Conservation (phyloP, 345 rosid species). For the Litchi chinensis region DNA sequence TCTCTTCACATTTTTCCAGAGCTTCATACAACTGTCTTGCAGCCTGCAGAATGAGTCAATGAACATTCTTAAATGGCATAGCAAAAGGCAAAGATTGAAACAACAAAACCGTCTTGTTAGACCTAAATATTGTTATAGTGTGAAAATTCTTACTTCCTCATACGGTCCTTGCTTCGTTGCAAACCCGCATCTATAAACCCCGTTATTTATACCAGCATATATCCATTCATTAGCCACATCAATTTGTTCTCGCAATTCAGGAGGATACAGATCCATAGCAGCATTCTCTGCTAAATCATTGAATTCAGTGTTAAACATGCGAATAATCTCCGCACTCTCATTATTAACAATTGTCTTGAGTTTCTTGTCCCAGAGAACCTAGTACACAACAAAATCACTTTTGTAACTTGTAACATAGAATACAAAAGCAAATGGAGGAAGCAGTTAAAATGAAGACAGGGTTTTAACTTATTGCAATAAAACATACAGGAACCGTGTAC, state of each 20-base stretch:
- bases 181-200: conserved; percentile 56
- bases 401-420: conserved; percentile 14
- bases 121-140: background rate
- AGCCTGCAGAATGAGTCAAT: conserved; percentile 50
- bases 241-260: conserved; percentile 38
- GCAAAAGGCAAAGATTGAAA: background rate
- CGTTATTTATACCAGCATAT: conserved; percentile 50
- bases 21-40: conserved; percentile 64
- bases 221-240: conserved; percentile 54
- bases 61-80: background rate
- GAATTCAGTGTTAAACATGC: conserved; percentile 56
- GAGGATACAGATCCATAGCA: conserved; percentile 52
- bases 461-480: background rate
- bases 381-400: conserved; percentile 19
- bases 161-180: conserved; percentile 59
- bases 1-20: conserved; percentile 72
- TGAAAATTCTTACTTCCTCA: conserved; percentile 45
- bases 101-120: background rate
- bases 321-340: conserved; percentile 58
- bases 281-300: conserved; percentile 49
- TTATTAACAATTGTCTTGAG: conserved; percentile 62
- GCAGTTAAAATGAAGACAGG: background rate
- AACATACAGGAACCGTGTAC: conserved; percentile 89
- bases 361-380: conserved; percentile 68
- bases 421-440: conserved; percentile 5